phyloP scores from a whole-genome alignment of 78 protist genomes.

The Dictyostelium capitatum region DNA sequence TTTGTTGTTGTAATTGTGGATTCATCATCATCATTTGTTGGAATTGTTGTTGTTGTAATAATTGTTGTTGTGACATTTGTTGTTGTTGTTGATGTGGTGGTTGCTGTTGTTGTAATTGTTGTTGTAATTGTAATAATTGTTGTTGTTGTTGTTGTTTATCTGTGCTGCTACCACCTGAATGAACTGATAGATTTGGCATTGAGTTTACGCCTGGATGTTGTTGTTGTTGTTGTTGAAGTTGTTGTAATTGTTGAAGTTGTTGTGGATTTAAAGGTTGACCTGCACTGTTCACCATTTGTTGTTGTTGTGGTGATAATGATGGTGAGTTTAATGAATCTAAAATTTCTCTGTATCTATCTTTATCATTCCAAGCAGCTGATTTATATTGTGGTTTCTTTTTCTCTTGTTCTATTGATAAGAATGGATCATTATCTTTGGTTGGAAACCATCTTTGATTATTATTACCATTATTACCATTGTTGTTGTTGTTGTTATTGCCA shows the following conservation, averaged over 20 bases:
- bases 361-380: slow-evolving; percentile 68
- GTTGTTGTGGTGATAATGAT: slow-evolving; percentile 15
- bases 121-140: slow-evolving; percentile 4
- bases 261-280: slow-evolving; percentile 15
- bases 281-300: slow-evolving; percentile 5
- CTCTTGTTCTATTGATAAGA: slow-evolving; percentile 53
- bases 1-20: slow-evolving; percentile 33
- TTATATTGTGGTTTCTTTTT: slow-evolving; percentile 65
- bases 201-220: slow-evolving; percentile 7
- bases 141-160: slow-evolving; percentile 21
- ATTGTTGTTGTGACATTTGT: not conserved
- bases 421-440: slow-evolving; percentile 75
- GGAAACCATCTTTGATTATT: slow-evolving; percentile 73
- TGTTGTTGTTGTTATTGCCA: slow-evolving; percentile 1
- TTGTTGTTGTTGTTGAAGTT: not conserved
- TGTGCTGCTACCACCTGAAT: not conserved
- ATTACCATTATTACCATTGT: slow-evolving; percentile 13
- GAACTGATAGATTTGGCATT: slow-evolving; percentile 15
- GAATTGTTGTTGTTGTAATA: slow-evolving; percentile 4
- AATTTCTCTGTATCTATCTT: slow-evolving; percentile 52
- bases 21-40: slow-evolving; percentile 24
- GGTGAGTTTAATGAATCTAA: slow-evolving; percentile 36
- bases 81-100: slow-evolving; percentile 26
- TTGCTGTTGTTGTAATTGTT: not conserved
- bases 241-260: not conserved